Percentiles rank a stretch among this genome's conserved stretches.
These are phyloP conservation scores for Beauveria caledonica DNA, from an alignment of 2,329 filamentous ascomycete species.

Conservation along the genomic window DNA sequence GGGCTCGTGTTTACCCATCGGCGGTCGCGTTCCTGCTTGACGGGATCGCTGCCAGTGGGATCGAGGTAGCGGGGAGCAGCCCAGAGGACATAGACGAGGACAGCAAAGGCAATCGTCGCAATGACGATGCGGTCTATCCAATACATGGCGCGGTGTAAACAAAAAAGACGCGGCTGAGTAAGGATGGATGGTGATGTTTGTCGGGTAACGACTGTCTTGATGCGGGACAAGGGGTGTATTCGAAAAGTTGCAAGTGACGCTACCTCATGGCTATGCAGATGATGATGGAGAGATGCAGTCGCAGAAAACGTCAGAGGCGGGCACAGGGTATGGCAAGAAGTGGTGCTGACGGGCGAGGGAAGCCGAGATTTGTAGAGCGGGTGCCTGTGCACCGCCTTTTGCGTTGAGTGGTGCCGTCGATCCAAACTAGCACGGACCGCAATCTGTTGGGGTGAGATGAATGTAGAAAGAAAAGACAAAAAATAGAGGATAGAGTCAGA, in stretches of 20 bases:
- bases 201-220: slow-evolving; percentile 4
- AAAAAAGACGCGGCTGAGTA: not conserved
- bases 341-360: not conserved
- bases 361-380: slow-evolving; percentile 1
- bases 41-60: slow-evolving; percentile 53
- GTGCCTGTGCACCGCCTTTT: slow-evolving; percentile 7
- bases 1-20: slow-evolving; percentile 64
- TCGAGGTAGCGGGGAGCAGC: slow-evolving; percentile 49
- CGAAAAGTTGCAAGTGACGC: not conserved
- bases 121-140: slow-evolving; percentile 4
- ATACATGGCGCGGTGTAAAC: not conserved
- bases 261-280: not conserved
- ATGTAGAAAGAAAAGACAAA: not conserved
- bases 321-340: not conserved
- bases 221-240: not conserved
- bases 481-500: not conserved
- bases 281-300: not conserved
- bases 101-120: slow-evolving; percentile 28
- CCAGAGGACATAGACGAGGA: slow-evolving; percentile 40
- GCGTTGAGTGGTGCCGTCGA: not conserved
- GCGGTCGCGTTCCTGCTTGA: slow-evolving; percentile 53
- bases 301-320: not conserved
- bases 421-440: not conserved
- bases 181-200: not conserved
- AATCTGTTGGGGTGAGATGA: not conserved